Conservation (phyloP, 495 filamentous ascomycete species). For the Parathielavia hyrcaniae region DNA sequence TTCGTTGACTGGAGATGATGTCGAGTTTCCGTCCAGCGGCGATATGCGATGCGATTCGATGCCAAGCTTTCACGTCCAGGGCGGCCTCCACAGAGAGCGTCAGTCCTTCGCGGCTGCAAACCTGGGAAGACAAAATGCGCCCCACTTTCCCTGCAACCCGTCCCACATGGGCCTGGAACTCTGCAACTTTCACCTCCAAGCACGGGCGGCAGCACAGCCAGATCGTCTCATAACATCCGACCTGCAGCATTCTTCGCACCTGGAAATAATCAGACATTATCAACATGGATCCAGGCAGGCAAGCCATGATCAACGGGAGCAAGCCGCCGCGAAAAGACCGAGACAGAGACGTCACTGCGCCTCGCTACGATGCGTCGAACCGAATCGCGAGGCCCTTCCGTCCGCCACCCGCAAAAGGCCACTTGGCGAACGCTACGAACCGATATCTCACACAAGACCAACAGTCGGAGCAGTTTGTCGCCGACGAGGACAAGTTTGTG, state of each 20-base stretch:
- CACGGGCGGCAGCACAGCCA: not conserved
- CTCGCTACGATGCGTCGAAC: slow-evolving; percentile 40
- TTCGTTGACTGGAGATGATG: no score
- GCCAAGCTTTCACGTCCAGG: no score
- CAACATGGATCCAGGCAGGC: slow-evolving; percentile 42
- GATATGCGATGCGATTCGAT: no score
- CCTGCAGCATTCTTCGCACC: not conserved
- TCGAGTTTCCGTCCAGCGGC: no score
- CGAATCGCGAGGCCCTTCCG: slow-evolving; percentile 43
- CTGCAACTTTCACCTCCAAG: no score
- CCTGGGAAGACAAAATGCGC: no score
- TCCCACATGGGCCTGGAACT: no score
- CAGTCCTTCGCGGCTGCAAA: no score
- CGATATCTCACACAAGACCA: slow-evolving; percentile 54
- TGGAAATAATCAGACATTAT: not conserved
- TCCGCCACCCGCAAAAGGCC: slow-evolving; percentile 26
- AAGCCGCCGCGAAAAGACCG: slow-evolving; percentile 32
- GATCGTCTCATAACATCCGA: not conserved
- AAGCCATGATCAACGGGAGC: slow-evolving; percentile 45
- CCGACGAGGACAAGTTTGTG: slow-evolving; percentile 93
- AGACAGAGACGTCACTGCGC: slow-evolving; percentile 34
- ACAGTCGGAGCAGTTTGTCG: slow-evolving; percentile 76
- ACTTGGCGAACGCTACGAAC: slow-evolving; percentile 20
- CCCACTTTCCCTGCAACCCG: no score
- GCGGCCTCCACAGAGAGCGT: no score